Base-by-base conservation (phyloP, 495 filamentous ascomycete genomes). In the Acidiella bohemica region DNA sequence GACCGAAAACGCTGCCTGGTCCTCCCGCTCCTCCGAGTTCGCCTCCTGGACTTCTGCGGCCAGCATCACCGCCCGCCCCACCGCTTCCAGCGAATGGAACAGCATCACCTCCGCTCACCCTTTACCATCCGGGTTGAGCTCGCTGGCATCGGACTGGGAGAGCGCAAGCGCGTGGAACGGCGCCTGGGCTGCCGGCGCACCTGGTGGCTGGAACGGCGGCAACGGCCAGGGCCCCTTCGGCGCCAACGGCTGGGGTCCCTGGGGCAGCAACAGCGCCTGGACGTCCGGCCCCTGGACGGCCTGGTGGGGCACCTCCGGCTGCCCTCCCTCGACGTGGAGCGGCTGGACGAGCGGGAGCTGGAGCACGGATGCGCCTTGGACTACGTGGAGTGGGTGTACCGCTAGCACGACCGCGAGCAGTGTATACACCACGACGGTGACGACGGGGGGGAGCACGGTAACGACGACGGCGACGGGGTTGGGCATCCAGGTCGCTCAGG, bases 311-410 rank as follows among this genome's bases (percentile, higher is more conserved):
- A 36, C 25, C 12, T 6, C 11, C n/a, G 50, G 16, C 2, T 60
- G 57, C 39, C 57, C 57, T 3, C 42, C 30, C 5, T 30, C 29
- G n/a, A 53, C 53, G 8, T 60, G 57, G 57, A 32, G 13, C 19
- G 45, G 45, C 1, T 60, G 57, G 57, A 60, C 57, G 2, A 31
- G 36, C 2, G 56, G 55, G 1, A 28, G 43, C 1, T 59, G 56
- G 56, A 39, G 31, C 23, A 51, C 53, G 5, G 29, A 17, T 23
- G 55, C 57, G 18, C 55, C 53, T 0, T 60, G 57, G 57, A 58
- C 55, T 4, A 54, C 47, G 1, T 60, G 57, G 57, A 21, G 36
- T 1, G 57, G 43, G 7, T 60, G 57, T 44, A 42, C 51, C 0
- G 53, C 49, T 1, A 44, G 24, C 22, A 60, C 55, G 0, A 60